phyloP scores from a whole-genome alignment of 2,329 filamentous ascomycete genomes.

The Sclerotinia trifoliorum region DNA sequence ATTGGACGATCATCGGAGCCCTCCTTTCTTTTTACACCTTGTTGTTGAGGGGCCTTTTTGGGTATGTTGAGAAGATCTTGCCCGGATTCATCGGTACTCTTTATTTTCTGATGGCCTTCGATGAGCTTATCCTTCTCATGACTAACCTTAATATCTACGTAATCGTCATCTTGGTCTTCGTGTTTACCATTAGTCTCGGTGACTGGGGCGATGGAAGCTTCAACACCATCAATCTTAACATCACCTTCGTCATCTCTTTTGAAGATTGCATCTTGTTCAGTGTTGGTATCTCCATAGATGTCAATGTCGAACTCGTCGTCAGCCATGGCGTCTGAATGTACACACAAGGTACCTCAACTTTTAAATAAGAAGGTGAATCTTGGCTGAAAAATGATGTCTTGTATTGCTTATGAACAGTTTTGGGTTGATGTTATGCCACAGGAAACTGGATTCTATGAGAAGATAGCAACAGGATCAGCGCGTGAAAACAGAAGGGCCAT shows the following conservation, averaged over 20 bases:
- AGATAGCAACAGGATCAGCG: slow-evolving; percentile 38
- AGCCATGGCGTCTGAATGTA: slow-evolving; percentile 50
- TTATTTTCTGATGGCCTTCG: slow-evolving; percentile 45
- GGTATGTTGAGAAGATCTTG: slow-evolving; percentile 41
- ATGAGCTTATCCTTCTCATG: slow-evolving; percentile 38
- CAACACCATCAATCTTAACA: slow-evolving; percentile 42
- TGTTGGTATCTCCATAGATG: slow-evolving; percentile 62
- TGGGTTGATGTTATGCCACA: slow-evolving; percentile 33
- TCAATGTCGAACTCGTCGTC: slow-evolving; percentile 73
- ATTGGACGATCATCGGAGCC: slow-evolving; percentile 58
- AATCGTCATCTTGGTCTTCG: slow-evolving; percentile 44
- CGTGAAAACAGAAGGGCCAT: slow-evolving; percentile 34
- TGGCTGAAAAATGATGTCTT: slow-evolving; percentile 31
- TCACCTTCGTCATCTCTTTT: slow-evolving; percentile 42
- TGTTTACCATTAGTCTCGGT: slow-evolving; percentile 33
- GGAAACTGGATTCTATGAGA: slow-evolving; percentile 37
- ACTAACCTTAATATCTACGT: slow-evolving; percentile 45
- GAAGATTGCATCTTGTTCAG: slow-evolving; percentile 45
- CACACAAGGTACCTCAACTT: slow-evolving; percentile 20
- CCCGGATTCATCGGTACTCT: slow-evolving; percentile 44
- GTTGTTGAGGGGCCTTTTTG: slow-evolving; percentile 45
- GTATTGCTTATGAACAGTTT: slow-evolving; percentile 31
- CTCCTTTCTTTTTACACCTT: slow-evolving; percentile 61
- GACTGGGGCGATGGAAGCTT: slow-evolving; percentile 30
- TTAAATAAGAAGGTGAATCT: neutral